Conservation (phyloP, 2,329 filamentous ascomycete species). For the Fusarium verticillioides region DNA sequence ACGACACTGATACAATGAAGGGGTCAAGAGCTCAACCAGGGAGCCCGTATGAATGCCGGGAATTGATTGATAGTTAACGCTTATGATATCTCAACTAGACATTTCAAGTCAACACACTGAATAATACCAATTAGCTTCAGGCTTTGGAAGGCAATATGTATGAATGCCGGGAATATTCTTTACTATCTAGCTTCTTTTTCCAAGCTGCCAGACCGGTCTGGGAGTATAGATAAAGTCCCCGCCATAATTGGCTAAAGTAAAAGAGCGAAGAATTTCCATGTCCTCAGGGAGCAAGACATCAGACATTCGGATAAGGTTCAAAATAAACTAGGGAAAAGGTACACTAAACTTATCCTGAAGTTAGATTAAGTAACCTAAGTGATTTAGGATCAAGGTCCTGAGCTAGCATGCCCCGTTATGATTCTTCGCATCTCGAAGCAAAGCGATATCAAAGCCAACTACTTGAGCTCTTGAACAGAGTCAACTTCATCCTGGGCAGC, state of each 20-base stretch:
- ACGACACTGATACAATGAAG: rapidly evolving
- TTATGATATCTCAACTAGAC: too few relatives aligned
- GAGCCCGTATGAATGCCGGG: background rate
- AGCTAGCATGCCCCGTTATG: too few relatives aligned
- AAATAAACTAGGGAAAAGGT: background rate
- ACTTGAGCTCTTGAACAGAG: background rate
- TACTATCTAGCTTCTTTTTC: background rate
- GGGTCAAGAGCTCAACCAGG: rapidly evolving
- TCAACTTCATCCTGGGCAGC: background rate
- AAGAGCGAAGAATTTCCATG: background rate
- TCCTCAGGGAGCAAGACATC: background rate
- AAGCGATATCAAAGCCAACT: background rate
- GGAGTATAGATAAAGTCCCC: background rate
- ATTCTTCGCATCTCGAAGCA: too few relatives aligned
- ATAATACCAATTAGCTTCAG: too few relatives aligned
- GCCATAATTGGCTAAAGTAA: too few relatives aligned
- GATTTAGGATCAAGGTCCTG: too few relatives aligned
- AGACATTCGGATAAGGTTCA: too few relatives aligned
- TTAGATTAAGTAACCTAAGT: background rate
- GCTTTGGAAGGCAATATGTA: too few relatives aligned
- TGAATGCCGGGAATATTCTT: background rate
- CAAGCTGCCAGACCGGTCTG: background rate
- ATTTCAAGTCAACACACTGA: too few relatives aligned
- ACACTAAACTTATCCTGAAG: background rate
- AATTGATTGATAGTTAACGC: too few relatives aligned